A percentile compares a stretch with the other conserved stretches of the same genome.
These are phyloP conservation scores for Curvularia hawaiiensis DNA, from an alignment of 2,329 filamentous ascomycete genomes.

Conservation along the genomic window DNA sequence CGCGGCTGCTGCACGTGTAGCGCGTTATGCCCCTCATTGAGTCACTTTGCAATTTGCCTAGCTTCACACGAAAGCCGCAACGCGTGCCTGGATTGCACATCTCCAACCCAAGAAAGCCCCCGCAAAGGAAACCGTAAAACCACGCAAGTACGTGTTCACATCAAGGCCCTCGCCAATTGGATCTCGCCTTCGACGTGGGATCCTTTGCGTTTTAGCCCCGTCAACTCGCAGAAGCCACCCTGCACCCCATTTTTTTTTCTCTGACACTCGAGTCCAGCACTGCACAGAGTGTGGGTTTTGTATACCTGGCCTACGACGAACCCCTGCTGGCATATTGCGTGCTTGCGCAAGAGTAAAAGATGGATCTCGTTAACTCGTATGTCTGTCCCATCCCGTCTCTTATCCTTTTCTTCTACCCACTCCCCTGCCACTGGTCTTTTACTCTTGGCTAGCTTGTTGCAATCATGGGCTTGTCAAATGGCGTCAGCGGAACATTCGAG, in stretches of 20 bases:
- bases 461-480: constrained; percentile 31
- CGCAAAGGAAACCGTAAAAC: neutral
- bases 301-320: constrained; percentile 20
- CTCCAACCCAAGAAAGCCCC: neutral
- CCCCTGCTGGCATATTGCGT: constrained; percentile 27
- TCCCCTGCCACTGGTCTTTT: neutral
- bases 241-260: neutral
- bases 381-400: constrained; percentile 22
- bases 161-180: constrained; percentile 13
- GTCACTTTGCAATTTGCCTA: constrained; percentile 4
- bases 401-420: neutral
- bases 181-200: constrained; percentile 34
- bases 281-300: constrained; percentile 14
- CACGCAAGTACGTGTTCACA: neutral
- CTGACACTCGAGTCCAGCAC: neutral
- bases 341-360: constrained; percentile 32
- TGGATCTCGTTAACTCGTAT: constrained; percentile 52
- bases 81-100: neutral
- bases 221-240: constrained; percentile 18
- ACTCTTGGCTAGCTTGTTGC: constrained; percentile 6
- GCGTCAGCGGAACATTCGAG: constrained; percentile 27
- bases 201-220: constrained; percentile 14
- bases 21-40: constrained; percentile 1
- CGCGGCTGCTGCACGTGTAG: neutral
- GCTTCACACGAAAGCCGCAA: neutral